Conservation (phyloP, 495 filamentous ascomycete genomes). For the Sordaria brevicollis region DNA sequence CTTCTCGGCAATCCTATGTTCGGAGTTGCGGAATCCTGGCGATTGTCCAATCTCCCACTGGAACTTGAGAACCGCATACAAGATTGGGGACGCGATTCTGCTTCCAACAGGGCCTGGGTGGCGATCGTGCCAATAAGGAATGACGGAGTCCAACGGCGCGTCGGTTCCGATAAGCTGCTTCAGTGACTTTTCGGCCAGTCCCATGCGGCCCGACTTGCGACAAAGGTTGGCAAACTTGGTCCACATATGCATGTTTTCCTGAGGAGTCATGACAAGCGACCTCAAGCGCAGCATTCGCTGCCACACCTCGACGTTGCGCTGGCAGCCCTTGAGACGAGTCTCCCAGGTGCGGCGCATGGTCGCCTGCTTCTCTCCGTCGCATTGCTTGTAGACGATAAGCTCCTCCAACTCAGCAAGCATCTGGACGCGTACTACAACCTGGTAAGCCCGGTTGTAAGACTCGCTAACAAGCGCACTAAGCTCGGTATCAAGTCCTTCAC, state of each 20-base stretch:
- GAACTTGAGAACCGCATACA: slow-evolving; percentile 90
- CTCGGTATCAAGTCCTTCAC: slow-evolving; percentile 90
- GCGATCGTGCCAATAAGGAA: slow-evolving; percentile 45
- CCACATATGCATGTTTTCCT: slow-evolving; percentile 95
- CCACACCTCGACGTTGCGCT: slow-evolving; percentile 97
- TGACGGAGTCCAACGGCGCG: slow-evolving; percentile 51
- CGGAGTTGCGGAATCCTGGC: slow-evolving; percentile 24
- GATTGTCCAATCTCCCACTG: slow-evolving; percentile 72
- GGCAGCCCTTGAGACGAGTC: slow-evolving; percentile 84
- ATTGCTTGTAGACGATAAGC: slow-evolving; percentile 95
- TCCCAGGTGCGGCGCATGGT: slow-evolving; percentile 93
- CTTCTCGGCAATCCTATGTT: slow-evolving; percentile 36
- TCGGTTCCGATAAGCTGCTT: slow-evolving; percentile 53
- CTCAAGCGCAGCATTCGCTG: slow-evolving; percentile 94
- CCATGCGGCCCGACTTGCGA: slow-evolving; percentile 87
- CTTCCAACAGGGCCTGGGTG: slow-evolving; percentile 18
- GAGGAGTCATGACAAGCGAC: slow-evolving; percentile 78
- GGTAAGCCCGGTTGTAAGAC: slow-evolving; percentile 92
- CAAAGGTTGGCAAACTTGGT: slow-evolving; percentile 98
- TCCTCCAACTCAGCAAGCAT: slow-evolving; percentile 98
- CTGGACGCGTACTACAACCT: slow-evolving; percentile 90
- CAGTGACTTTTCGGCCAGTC: slow-evolving; percentile 92
- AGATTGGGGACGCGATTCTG: slow-evolving; percentile 61
- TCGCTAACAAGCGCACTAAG: slow-evolving; percentile 90
- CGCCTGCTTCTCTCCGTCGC: slow-evolving; percentile 74